Base-by-base conservation (phyloP, 2,329 filamentous ascomycete genomes). In the Colletotrichum liriopes region DNA sequence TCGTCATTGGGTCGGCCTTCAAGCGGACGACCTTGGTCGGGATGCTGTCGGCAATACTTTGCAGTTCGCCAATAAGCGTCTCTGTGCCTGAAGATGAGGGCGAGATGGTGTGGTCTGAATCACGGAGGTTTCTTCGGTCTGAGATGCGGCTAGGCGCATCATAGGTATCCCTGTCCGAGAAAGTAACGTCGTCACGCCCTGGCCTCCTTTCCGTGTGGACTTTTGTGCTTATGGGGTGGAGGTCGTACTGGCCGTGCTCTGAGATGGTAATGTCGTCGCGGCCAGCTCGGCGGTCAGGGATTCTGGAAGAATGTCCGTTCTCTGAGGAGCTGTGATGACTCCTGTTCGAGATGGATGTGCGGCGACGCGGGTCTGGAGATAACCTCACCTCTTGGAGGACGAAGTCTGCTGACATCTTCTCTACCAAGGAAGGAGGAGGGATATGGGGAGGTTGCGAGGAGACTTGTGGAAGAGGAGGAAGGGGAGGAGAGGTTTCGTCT, bases 1-100 rank as follows among this genome's bases (percentile, higher is more conserved):
- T 87, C 16, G 79, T 81, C 37, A 79, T 78, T 7, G 86, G 85
- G 59, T 89, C 87, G 8, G 84, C 86, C 76, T 86, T 86, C 73
- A 89, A 75, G 5, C 86, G 85, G 23, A 89, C 80, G 2, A 86
- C 84, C 67, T 86, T 83, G 26, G 43, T 49, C 5, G 67, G 60
- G 5, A 73, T 56, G n/a, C 55, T 69, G 23, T 72, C 67, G 3
- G 67, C 64, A 51, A 73, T 68, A 47, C 37, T 55, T n/a, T 67
- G 68, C 32, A 83, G 62, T 39, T 83, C 81, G 43, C 80, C 77
- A 37, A 81, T 77, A 35, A 83, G 75, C 20, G 79, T 81, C 54
- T 81, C 81, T 5, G 80, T 77, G 65, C 82, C 78, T n/a, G 78
- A 77, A 37, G 78, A 77, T 63, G 74, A 76, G 49, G 45, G 77